Percentiles rank a stretch among this genome's conserved stretches.
These are phyloP conservation scores for Naganishia vaughanmartiniae DNA, from an alignment of 768 basidiomycete species.

Conservation along the genomic window DNA sequence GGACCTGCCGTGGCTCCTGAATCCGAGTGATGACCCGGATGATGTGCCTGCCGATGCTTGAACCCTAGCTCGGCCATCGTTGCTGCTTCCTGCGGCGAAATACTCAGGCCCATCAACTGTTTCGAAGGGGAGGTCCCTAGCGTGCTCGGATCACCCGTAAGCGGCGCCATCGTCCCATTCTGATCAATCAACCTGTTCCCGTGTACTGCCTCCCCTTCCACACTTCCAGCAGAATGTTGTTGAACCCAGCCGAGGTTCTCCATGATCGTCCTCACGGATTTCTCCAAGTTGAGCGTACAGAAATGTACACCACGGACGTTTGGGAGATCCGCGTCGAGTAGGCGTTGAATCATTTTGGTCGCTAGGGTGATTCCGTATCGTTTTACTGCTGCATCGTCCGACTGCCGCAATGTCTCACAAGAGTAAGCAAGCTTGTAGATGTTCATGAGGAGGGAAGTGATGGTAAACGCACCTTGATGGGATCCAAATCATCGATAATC, in stretches of 20 bases:
- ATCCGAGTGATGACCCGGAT: not conserved
- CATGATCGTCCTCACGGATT: conserved; percentile 81
- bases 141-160: conserved; percentile 14
- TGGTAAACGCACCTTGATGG: conserved; percentile 64
- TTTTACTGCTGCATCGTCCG: conserved; percentile 90
- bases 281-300: conserved; percentile 95
- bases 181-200: conserved; percentile 50
- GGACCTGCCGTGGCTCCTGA: not conserved
- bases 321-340: conserved; percentile 54
- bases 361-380: conserved; percentile 88
- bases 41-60: conserved; percentile 35
- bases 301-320: conserved; percentile 71
- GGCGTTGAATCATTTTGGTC: conserved; percentile 69
- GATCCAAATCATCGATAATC: conserved; percentile 66
- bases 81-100: conserved; percentile 54
- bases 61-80: conserved; percentile 48
- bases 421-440: not conserved
- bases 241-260: conserved; percentile 71
- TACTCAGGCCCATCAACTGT: conserved; percentile 49
- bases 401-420: conserved; percentile 55
- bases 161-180: conserved; percentile 33
- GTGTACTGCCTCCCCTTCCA: conserved; percentile 31
- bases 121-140: conserved; percentile 23
- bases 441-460: not conserved
- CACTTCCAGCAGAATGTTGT: not conserved